phyloP scores from a whole-genome alignment of 225 moss, liverwort and hornwort genomes.

The Neckera pumila region DNA sequence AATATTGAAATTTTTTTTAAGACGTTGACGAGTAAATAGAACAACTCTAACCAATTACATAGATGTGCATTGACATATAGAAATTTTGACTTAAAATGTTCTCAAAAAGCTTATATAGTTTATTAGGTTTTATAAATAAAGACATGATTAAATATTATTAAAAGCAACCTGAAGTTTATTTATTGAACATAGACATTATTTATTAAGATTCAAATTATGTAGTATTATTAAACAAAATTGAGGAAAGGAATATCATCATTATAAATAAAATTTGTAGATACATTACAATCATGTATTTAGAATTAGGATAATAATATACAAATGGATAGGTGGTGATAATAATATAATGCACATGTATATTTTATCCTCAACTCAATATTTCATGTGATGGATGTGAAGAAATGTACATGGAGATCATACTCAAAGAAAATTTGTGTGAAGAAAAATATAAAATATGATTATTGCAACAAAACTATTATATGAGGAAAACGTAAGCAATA shows the following conservation, averaged over 20 bases:
- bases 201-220: background rate
- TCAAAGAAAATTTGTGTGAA: background rate
- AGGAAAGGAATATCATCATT: background rate
- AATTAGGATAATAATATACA: background rate
- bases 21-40: too few species aligned
- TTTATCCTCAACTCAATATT: accelerated
- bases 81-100: too few species aligned
- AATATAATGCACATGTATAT: too few species aligned
- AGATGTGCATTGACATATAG: background rate
- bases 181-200: background rate
- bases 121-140: background rate
- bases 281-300: background rate
- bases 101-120: accelerated
- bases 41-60: background rate
- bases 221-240: too few species aligned
- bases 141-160: background rate
- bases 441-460: too few species aligned
- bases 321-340: background rate
- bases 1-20: background rate
- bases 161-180: background rate
- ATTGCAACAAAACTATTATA: background rate
- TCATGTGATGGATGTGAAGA: background rate
- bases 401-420: background rate
- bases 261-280: background rate
- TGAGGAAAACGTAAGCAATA: background rate